These are phyloP conservation scores for Trichoderma citrinoviride DNA, from an alignment of 2,329 filamentous ascomycete genomes.

Conservation along the genomic window DNA sequence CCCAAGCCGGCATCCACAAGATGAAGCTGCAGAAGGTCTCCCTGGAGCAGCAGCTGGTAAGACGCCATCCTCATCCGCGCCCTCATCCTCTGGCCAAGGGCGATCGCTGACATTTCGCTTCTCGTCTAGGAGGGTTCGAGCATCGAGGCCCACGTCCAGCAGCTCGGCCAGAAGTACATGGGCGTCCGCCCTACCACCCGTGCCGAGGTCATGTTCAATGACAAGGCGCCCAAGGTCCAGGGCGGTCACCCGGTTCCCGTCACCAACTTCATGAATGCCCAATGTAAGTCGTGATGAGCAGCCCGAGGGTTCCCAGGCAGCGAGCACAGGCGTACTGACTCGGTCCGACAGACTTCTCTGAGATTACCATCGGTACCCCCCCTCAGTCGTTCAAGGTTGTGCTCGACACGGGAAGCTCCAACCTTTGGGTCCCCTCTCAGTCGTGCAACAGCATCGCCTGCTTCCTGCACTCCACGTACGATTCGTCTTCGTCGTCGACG, in stretches of 20 bases:
- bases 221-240: constrained; percentile 63
- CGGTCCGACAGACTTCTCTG: constrained; percentile 75
- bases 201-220: constrained; percentile 75
- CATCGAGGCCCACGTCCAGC: constrained; percentile 76
- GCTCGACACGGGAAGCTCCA: constrained; percentile 96
- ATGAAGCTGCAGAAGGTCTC: constrained; percentile 98
- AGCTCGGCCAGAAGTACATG: constrained; percentile 95
- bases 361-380: constrained; percentile 88
- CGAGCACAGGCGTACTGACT: background rate
- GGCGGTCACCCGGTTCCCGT: constrained; percentile 79
- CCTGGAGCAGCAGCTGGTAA: constrained; percentile 85
- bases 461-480: constrained; percentile 96
- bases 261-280: constrained; percentile 97
- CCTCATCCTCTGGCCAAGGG: constrained; percentile 2
- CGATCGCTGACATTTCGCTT: constrained; percentile 2
- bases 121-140: constrained; percentile 66
- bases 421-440: constrained; percentile 94
- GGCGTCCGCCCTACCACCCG: constrained; percentile 67
- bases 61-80: constrained; percentile 35
- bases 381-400: constrained; percentile 98
- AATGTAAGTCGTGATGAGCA: constrained; percentile 64
- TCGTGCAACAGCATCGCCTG: constrained; percentile 94
- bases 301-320: background rate
- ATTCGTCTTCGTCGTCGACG: constrained; percentile 81
- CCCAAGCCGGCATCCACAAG: constrained; percentile 85